These are phyloP conservation scores for Vitis cinerea DNA, from an alignment of 164 flowering plant species.

Conservation along the genomic window DNA sequence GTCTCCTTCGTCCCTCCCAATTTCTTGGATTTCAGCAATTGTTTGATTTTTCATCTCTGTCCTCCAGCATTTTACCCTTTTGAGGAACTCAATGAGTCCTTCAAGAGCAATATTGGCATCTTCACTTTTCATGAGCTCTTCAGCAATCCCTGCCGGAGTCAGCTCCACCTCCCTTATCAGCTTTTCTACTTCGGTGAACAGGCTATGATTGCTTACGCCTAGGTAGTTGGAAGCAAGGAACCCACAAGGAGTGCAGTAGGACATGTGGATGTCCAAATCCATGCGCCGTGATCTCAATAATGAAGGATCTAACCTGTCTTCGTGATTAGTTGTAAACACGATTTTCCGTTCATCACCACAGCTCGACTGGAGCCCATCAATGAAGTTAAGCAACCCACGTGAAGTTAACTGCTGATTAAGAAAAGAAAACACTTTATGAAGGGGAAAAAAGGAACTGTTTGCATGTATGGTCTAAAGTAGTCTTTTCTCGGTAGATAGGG, in stretches of 20 bases:
- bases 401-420: slow-evolving; percentile 10
- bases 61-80: background rate
- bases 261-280: slow-evolving; percentile 30
- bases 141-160: slow-evolving; percentile 29
- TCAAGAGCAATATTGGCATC: slow-evolving; percentile 7
- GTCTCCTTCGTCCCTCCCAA: too few relatives aligned
- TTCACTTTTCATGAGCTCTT: slow-evolving; percentile 25
- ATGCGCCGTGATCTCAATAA: slow-evolving; percentile 26
- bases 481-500: too few relatives aligned
- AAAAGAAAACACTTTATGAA: background rate
- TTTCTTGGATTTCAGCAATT: too few relatives aligned
- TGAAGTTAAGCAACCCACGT: slow-evolving; percentile 24
- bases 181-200: slow-evolving; percentile 8
- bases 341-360: slow-evolving; percentile 31
- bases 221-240: slow-evolving; percentile 26
- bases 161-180: slow-evolving; percentile 12
- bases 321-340: slow-evolving; percentile 26
- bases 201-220: background rate
- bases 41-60: background rate
- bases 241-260: slow-evolving; percentile 19
- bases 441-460: background rate
- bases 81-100: slow-evolving; percentile 8
- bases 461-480: too few relatives aligned
- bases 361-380: slow-evolving; percentile 31
- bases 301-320: slow-evolving; percentile 25